Evolutionary conservation across 2,329 filamentous ascomycete species (phyloP).

Genomic region (Xylaria sp.): DNA sequence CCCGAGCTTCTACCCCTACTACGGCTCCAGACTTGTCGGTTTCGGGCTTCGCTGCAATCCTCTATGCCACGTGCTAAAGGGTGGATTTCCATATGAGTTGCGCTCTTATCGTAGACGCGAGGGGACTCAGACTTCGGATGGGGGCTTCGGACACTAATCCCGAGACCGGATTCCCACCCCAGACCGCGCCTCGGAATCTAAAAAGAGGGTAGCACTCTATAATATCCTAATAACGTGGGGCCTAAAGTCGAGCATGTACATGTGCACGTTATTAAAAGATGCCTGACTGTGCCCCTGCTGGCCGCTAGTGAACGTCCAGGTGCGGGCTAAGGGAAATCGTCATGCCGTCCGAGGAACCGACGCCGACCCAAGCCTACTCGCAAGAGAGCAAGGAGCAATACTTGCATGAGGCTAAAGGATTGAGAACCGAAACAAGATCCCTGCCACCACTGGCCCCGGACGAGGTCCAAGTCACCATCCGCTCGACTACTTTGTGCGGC

Average conservation of each 20-base stretch:
- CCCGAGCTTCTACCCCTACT: not conserved
- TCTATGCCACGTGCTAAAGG: too few species aligned
- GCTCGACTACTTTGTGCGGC: constrained; percentile 13
- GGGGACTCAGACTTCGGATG: too few species aligned
- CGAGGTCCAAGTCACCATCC: constrained; percentile 17
- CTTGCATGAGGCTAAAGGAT: constrained; percentile 7
- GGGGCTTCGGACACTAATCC: not conserved
- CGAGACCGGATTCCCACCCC: not conserved
- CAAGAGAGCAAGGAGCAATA: constrained; percentile 16
- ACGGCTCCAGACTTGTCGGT: not conserved
- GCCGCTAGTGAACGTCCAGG: not conserved
- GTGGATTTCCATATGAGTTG: not conserved
- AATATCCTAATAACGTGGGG: not conserved
- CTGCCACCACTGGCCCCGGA: not conserved
- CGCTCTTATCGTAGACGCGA: not conserved
- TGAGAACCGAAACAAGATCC: not conserved
- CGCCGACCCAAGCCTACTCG: not conserved
- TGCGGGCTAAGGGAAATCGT: not conserved
- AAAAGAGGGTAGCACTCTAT: not conserved
- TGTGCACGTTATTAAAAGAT: not conserved
- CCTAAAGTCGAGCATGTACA: not conserved
- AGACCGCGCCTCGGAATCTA: not conserved
- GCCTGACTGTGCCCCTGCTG: not conserved
- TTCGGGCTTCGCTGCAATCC: not conserved
- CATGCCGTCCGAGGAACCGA: constrained; percentile 1